phyloP scores from a whole-genome alignment of 2,329 filamentous ascomycete genomes.

The Ambrosiella xylebori region DNA sequence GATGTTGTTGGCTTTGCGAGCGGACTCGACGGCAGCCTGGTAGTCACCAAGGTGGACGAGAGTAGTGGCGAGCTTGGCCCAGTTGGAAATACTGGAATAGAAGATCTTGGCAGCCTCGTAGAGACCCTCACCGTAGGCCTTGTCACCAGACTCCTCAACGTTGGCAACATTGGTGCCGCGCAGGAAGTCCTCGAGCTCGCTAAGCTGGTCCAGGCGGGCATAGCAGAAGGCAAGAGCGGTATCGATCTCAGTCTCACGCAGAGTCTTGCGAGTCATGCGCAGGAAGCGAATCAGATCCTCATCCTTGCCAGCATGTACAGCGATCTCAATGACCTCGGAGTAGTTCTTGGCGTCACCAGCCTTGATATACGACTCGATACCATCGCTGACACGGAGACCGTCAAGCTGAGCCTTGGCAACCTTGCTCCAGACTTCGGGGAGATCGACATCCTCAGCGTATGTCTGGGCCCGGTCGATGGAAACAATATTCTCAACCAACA shows the following conservation, averaged over 20 bases:
- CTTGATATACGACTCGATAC: slow-evolving; percentile 94
- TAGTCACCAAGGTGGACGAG: slow-evolving; percentile 95
- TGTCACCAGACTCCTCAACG: slow-evolving; percentile 91
- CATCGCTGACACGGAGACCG: slow-evolving; percentile 77
- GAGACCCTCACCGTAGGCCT: slow-evolving; percentile 85
- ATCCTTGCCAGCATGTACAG: slow-evolving; percentile 89
- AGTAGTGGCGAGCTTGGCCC: slow-evolving; percentile 95
- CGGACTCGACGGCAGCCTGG: slow-evolving; percentile 92
- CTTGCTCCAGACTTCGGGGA: slow-evolving; percentile 93
- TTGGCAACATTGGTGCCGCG: slow-evolving; percentile 87
- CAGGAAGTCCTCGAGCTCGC: slow-evolving; percentile 92
- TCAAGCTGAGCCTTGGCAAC: slow-evolving; percentile 97
- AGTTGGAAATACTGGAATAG: slow-evolving; percentile 96
- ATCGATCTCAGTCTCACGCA: slow-evolving; percentile 84
- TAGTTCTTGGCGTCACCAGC: slow-evolving; percentile 87
- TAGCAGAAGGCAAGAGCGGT: slow-evolving; percentile 88
- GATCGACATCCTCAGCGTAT: slow-evolving; percentile 85
- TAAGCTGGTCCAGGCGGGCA: slow-evolving; percentile 76
- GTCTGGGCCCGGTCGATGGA: slow-evolving; percentile 95
- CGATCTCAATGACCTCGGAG: slow-evolving; percentile 87
- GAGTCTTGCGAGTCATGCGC: slow-evolving; percentile 91
- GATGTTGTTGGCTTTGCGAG: slow-evolving; percentile 95
- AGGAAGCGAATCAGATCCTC: slow-evolving; percentile 94
- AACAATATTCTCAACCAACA: slow-evolving; percentile 89
- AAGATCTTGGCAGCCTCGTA: slow-evolving; percentile 98